Evolutionary conservation across 768 basidiomycete genomes (phyloP), one percentile per base, ranked within the genome.

Genomic region (Amanita brunnescens): DNA sequence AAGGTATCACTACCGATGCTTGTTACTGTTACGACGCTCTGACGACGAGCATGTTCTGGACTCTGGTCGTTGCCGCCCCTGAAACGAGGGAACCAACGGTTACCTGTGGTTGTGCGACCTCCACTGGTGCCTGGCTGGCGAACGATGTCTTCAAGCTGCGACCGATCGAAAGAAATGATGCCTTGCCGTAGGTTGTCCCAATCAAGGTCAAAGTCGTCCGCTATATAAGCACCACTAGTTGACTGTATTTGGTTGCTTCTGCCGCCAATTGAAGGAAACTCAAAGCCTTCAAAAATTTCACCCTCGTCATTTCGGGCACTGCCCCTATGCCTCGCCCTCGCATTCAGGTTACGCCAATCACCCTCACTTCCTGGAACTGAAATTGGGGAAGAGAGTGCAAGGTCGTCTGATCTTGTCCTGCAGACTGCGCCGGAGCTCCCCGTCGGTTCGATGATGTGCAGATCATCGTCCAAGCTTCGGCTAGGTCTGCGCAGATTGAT

Each of bases 401-500:
- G 9, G 12, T 37, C 55, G 52, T 38, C 61, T 52, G 37, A 54
- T 35, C 2, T 47, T 20, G 39, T 45, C 41, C 30, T 52, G 47
- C 26, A 58, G 39, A 32, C 45, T 34, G 32, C 20, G 16, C 23
- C 49, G 6, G 45, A 54, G n/a, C 60, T 57, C 16, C 57, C 57
- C 35, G 56, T 60, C 57, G 14, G 65, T n/a, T 53, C 51, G 24
- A 34, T 43, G 16, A 53, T 49, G 18, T 34, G 46, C 4, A 54
- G 58, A 39, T 75, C 66, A 43, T 81, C 77, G 51, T 83, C 80
- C 57, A 81, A 64, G 58, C 80, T 83, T 55, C 76, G 73, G 59
- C 81, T 85, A 18, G 76, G 75, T 16, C 81, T 71, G 48, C 82
- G 75, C n/a, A 81, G 61, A 9, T 81, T 83, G 35, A 72, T 70